These are phyloP conservation scores for Paratinospora sagittata DNA, from an alignment of 164 flowering plant genomes.

Conservation along the genomic window DNA sequence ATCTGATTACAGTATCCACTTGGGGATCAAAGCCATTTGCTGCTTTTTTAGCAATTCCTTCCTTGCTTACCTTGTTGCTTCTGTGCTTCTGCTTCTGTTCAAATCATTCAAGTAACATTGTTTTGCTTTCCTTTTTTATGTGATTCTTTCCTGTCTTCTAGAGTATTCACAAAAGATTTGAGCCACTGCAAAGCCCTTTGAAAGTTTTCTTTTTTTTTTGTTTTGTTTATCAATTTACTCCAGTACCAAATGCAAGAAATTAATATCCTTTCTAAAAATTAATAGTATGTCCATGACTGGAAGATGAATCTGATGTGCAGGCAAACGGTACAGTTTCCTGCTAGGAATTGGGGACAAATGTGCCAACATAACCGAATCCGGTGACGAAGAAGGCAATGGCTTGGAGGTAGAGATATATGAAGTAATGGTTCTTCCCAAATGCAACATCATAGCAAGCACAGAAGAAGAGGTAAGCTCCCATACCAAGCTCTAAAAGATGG, in stretches of 20 bases:
- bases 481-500: no score
- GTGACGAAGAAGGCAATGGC: constrained; percentile 61
- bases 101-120: background rate
- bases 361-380: constrained; percentile 80
- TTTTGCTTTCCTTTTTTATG: background rate
- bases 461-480: no score
- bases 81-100: background rate
- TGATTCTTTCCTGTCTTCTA: constrained; percentile 3
- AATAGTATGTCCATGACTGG: background rate
- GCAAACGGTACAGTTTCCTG: background rate
- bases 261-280: constrained; percentile 1
- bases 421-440: constrained; percentile 59
- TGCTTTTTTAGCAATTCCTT: no score
- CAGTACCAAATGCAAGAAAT: constrained; percentile 10
- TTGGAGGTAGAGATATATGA: constrained; percentile 60
- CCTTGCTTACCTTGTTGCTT: background rate
- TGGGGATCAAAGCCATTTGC: background rate
- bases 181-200: background rate
- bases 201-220: no score
- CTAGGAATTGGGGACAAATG: constrained; percentile 52
- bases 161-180: constrained; percentile 16
- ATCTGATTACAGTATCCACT: background rate
- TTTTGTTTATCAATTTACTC: constrained; percentile 8
- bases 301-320: background rate
- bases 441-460: constrained; percentile 51